phyloP scores from a whole-genome alignment of 495 filamentous ascomycete genomes.

The Aspergillus homomorphus region DNA sequence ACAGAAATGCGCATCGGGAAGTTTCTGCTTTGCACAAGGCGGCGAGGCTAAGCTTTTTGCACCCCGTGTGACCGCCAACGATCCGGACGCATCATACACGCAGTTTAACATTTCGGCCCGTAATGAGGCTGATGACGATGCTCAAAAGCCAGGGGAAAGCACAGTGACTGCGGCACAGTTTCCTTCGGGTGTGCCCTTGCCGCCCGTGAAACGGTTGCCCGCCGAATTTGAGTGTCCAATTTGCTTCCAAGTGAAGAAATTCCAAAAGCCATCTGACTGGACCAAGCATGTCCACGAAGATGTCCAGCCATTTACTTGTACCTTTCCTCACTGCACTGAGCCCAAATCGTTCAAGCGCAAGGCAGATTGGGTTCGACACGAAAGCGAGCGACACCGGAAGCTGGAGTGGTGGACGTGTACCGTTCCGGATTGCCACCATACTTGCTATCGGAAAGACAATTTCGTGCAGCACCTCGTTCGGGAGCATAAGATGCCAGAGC shows the following conservation, averaged over 20 bases:
- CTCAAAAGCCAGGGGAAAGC: constrained; percentile 61
- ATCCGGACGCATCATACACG: constrained; percentile 41
- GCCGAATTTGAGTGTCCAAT: constrained; percentile 91
- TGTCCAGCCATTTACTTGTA: constrained; percentile 93
- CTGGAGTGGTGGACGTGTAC: constrained; percentile 92
- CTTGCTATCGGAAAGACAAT: constrained; percentile 89
- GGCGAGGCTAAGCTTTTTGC: constrained; percentile 53
- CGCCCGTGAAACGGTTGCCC: constrained; percentile 73
- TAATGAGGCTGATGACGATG: constrained; percentile 61
- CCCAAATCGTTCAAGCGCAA: constrained; percentile 97
- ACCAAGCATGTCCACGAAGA: constrained; percentile 97
- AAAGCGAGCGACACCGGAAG: constrained; percentile 89
- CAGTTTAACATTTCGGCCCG: constrained; percentile 49
- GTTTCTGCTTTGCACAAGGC: constrained; percentile 62
- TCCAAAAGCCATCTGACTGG: constrained; percentile 96
- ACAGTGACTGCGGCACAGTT: constrained; percentile 68
- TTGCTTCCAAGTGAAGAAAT: constrained; percentile 86
- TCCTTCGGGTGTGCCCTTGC: constrained; percentile 76
- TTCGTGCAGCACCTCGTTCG: constrained; percentile 93
- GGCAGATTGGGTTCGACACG: constrained; percentile 95
- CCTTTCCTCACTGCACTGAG: constrained; percentile 77
- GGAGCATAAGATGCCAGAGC: constrained; percentile 86
- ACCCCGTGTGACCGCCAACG: constrained; percentile 43
- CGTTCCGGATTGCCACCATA: constrained; percentile 74
- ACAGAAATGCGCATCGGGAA: constrained; percentile 54